Conservation (phyloP, 1,139 yeast species). For the Saccharomyces uvarum region DNA sequence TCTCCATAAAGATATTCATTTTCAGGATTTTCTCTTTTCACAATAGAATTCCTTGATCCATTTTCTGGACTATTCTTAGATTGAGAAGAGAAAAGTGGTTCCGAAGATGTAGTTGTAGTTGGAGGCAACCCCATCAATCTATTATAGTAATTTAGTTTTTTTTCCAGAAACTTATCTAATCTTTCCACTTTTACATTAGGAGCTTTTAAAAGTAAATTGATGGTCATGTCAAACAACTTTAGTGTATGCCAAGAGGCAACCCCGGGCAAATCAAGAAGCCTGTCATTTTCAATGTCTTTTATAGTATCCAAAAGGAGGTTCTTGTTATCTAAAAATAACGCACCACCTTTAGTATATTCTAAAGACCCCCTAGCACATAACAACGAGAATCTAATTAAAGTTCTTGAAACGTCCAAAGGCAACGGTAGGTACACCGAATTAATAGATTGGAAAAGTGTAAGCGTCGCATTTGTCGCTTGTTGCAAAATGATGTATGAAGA, state of each 20-base stretch:
- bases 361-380: conserved; percentile 72
- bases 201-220: conserved; percentile 42
- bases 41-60: not conserved
- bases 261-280: conserved; percentile 50
- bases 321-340: conserved; percentile 64
- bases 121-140: conserved; percentile 23
- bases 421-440: conserved; percentile 47
- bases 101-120: conserved; percentile 3
- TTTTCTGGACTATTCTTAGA: not conserved
- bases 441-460: conserved; percentile 48
- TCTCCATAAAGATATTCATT: not conserved
- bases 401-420: conserved; percentile 65
- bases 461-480: conserved; percentile 62
- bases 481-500: conserved; percentile 63
- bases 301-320: conserved; percentile 45
- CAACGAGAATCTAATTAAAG: conserved; percentile 59
- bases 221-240: conserved; percentile 49
- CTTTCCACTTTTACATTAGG: conserved; percentile 23
- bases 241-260: conserved; percentile 50
- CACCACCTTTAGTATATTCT: conserved; percentile 80
- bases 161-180: conserved; percentile 26
- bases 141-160: conserved; percentile 25
- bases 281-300: conserved; percentile 43
- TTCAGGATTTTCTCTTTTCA: not conserved
- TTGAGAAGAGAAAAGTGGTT: not conserved